Evolutionary conservation across 306 rosid species (phyloP), one percentile per base, ranked within the genome.

Genomic region (Dicorynia guianensis): DNA sequence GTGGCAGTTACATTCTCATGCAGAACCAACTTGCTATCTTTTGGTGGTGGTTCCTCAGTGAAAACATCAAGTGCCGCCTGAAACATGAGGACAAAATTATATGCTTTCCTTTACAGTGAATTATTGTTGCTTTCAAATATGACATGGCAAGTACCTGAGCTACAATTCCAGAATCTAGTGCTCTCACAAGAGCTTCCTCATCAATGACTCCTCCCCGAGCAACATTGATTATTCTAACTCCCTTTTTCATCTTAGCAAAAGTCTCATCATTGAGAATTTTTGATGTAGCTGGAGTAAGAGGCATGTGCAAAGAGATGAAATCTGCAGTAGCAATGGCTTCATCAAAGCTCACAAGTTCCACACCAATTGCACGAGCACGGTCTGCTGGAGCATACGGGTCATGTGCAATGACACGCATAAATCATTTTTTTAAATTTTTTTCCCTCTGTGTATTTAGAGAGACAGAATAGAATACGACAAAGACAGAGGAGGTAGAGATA

Each of bases 121-220:
- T 53, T 11, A 52, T 30, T 25, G 42, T 63, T 30, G 40, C 17
- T 69, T 70, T 82, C 39, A 40, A 65, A 20, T 12, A 63, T 15
- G 30, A 47, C 46, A 15, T 55, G 49, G 11, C 44, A 71, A 50
- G 54, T 74, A 92, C 99, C 98, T 96, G 99, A 25, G 98, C 99
- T 11, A 96, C 99, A 63, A 84, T 88, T 55, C 98, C 98, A 56
- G 96, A 62, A 85, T 96, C 98, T 13, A 96, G 70, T 5, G 99
- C 99, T 84, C 88, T 90, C 59, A 96, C 88, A 5, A 96, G 87
- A 8, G 99, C 99, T 43, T 96, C 99, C 84, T 96, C 99, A 54
- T 96, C 97, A 57, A 96, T 96, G 50, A 96, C 98, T 15, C 99
- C 99, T 11, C 99, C 99, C 35, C 98, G 97, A 75, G 99, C 99